phyloP scores from a whole-genome alignment of 164 flowering plant species.

The Nelumbo lutea region DNA sequence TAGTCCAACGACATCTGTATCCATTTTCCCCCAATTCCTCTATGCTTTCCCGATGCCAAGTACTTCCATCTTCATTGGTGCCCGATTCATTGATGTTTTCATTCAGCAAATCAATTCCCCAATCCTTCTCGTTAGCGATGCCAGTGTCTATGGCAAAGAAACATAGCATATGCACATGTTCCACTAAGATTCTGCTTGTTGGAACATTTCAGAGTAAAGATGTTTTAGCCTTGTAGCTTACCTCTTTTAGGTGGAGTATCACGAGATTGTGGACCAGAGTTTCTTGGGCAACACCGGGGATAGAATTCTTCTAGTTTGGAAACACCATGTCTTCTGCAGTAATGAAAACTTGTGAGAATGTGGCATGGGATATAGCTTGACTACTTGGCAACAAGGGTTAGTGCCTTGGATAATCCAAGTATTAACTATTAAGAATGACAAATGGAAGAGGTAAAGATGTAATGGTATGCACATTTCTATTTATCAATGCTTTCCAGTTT shows the following conservation, averaged over 20 bases:
- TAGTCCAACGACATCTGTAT: slow-evolving; percentile 87
- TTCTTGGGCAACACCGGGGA: slow-evolving; percentile 73
- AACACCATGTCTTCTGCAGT: slow-evolving; percentile 41
- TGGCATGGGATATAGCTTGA: neutral
- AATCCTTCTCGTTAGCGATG: slow-evolving; percentile 92
- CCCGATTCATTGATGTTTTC: slow-evolving; percentile 79
- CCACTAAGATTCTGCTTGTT: too few species aligned
- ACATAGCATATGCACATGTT: neutral
- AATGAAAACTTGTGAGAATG: slow-evolving; percentile 1
- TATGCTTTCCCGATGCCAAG: slow-evolving; percentile 85
- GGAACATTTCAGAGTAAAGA: neutral
- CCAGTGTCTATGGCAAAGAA: slow-evolving; percentile 64
- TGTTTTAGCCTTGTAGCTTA: slow-evolving; percentile 15
- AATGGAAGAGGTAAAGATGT: too few species aligned
- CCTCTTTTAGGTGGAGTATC: slow-evolving; percentile 98
- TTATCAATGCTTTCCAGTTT: too few species aligned
- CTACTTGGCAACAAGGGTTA: neutral
- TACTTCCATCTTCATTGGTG: slow-evolving; percentile 88
- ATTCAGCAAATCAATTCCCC: slow-evolving; percentile 77
- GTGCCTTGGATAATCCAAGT: neutral
- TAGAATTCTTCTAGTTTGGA: slow-evolving; percentile 61
- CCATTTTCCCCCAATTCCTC: slow-evolving; percentile 87
- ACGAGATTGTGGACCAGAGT: slow-evolving; percentile 77
- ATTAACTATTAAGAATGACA: neutral
- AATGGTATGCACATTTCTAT: too few species aligned